Percentiles rank a stretch among this genome's conserved stretches.
Conservation (phyloP, 352 stramenopile genomes). For the Plasmopara halstedii region DNA sequence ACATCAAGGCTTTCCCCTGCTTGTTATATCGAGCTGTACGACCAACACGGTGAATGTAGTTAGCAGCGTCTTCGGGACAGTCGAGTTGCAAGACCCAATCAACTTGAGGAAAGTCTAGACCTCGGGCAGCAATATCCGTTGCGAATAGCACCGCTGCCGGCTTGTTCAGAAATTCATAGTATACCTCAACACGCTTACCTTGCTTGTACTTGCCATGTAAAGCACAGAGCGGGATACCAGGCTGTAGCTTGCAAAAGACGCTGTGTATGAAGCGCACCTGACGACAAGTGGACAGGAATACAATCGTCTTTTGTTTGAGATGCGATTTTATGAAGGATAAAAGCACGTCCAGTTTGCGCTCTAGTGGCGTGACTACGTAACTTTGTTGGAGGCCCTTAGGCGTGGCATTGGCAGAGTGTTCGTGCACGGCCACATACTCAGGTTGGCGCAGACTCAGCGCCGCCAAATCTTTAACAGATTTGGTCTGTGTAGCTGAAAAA, state of each 20-base stretch:
- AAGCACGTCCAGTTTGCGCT: slow-evolving; percentile 97
- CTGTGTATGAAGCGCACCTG: slow-evolving; percentile 95
- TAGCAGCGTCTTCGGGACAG: slow-evolving; percentile 94
- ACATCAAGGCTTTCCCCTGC: slow-evolving; percentile 90
- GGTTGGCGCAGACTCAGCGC: slow-evolving; percentile 91
- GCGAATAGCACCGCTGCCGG: slow-evolving; percentile 93
- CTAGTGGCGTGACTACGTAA: slow-evolving; percentile 92
- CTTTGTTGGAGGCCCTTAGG: slow-evolving; percentile 91
- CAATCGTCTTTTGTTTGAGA: slow-evolving; percentile 97
- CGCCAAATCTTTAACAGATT: slow-evolving; percentile 95
- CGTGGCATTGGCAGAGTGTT: slow-evolving; percentile 86
- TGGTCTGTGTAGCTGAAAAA: slow-evolving; percentile 97
- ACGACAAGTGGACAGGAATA: slow-evolving; percentile 97
- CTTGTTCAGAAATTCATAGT: slow-evolving; percentile 97
- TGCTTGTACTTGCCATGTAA: slow-evolving; percentile 99
- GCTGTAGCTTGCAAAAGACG: slow-evolving; percentile 95
- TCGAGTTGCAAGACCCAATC: slow-evolving; percentile 99
- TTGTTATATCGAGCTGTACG: slow-evolving; percentile 94
- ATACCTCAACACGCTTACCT: slow-evolving; percentile 95
- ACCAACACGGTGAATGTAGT: slow-evolving; percentile 98
- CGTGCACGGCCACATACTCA: slow-evolving; percentile 97
- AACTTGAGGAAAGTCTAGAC: slow-evolving; percentile 97
- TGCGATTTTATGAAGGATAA: slow-evolving; percentile 99
- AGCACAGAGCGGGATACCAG: slow-evolving; percentile 93
- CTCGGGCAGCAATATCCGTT: slow-evolving; percentile 97